Evolutionary conservation across 768 basidiomycete genomes (phyloP).

Genomic region (Naematelia aurantialba): DNA sequence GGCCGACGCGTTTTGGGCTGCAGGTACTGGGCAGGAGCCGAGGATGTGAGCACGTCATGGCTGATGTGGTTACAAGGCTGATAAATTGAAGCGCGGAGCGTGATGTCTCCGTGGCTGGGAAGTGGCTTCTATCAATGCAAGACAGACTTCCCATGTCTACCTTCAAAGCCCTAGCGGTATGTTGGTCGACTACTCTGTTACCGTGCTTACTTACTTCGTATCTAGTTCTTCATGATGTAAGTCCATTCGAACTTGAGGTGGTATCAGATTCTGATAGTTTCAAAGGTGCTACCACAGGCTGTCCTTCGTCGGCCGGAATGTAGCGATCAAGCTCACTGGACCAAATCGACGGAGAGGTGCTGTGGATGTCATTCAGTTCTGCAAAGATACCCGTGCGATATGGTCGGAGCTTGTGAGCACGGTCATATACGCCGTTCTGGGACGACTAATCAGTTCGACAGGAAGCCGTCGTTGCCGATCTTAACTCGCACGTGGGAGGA

Average conservation of each 20-base stretch:
- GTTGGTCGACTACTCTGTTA: not conserved
- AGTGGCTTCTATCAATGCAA: constrained; percentile 21
- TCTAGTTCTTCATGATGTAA: constrained; percentile 23
- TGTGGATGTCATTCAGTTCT: constrained; percentile 19
- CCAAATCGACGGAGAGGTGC: constrained; percentile 15
- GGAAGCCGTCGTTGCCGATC: constrained; percentile 8
- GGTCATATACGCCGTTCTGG: not conserved
- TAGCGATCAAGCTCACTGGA: constrained; percentile 14
- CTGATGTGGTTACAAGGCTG: not conserved
- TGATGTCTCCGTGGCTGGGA: constrained; percentile 11
- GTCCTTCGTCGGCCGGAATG: constrained; percentile 11
- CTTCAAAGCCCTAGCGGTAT: constrained; percentile 24
- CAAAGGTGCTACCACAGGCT: constrained; percentile 22
- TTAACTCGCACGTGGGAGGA: constrained; percentile 7
- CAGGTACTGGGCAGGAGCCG: constrained; percentile 18
- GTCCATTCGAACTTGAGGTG: not conserved
- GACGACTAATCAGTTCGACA: not conserved
- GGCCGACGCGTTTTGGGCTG: constrained; percentile 24
- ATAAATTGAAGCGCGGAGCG: not conserved
- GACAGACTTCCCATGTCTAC: constrained; percentile 17
- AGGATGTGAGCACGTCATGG: constrained; percentile 21
- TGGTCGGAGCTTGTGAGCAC: constrained; percentile 25
- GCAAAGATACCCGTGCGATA: constrained; percentile 8
- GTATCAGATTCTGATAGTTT: not conserved
- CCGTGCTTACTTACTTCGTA: not conserved